Base-by-base conservation (phyloP, 768 basidiomycete species). In the Suillus discolor region DNA sequence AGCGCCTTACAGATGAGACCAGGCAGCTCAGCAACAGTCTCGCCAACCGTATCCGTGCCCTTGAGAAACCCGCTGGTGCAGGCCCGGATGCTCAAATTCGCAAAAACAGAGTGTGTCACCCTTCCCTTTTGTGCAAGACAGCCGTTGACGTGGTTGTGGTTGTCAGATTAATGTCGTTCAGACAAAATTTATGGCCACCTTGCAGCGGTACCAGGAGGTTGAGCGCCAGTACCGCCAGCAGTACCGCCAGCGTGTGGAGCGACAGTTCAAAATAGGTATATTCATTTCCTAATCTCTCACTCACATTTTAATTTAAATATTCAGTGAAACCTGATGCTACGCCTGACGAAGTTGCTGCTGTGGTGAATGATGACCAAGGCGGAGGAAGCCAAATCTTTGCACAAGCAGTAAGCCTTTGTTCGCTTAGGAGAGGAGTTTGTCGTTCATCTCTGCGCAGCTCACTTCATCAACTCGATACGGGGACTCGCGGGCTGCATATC, bases 241-340 rank as follows among this genome's bases (percentile, higher is more conserved):
- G 72, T 85, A 87, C 71, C 87, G 82, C 72, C 84, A 88, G 70
- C 83, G 90, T 57, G 82, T 91, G 63, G 91, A 89, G 76, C 82
- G 91, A 53, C 91, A 96, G 75, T 84, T 92, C 74, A 88, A 84
- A 73, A 94, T 95, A 63, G 91, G 91, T 89, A 66, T 62, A 79
- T 71, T 41, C 45, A 15, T 38, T 8, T 45, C 38, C 41, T 53
- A 63, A 28, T 34, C 7, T 41, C 45, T 57, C 39, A 9, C 45
- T 41, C 49, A 31, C 51, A 15, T 45, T 36, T 25, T 41, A 60
- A n/a, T 28, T 28, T 7, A 36, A 16, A 62, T 57, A 42, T 59
- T 3, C 65, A 93, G 94, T 94, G 55, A 96, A 96, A 76, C 93
- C 93, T 3, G 87, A 94, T 70, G 95, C 95, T 23, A 88, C 93